Evolutionary conservation across 1,139 yeast genomes (phyloP).

Genomic region (Kodamaea alishanica): DNA sequence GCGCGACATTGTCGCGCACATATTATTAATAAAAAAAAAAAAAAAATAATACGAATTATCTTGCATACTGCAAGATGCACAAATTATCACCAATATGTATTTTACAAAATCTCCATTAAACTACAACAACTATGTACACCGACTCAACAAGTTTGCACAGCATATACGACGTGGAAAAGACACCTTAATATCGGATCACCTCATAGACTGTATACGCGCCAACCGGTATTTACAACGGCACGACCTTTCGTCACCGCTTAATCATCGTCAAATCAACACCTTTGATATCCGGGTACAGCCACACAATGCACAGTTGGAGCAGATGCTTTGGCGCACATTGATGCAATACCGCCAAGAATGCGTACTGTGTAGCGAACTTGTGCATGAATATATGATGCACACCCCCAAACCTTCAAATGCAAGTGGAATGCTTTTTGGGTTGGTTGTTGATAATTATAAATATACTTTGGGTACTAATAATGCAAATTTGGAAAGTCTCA

Average conservation of each 20-base stretch:
- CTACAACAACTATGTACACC: constrained; percentile 22
- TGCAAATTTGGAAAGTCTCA: constrained; percentile 6
- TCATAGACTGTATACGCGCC: constrained; percentile 26
- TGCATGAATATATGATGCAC: constrained; percentile 18
- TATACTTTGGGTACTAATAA: background rate
- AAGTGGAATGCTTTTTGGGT: constrained; percentile 15
- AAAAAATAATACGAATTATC: no score
- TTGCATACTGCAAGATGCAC: background rate
- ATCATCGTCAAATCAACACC: background rate
- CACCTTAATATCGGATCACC: constrained; percentile 5
- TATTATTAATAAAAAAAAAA: no score
- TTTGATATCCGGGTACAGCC: constrained; percentile 6
- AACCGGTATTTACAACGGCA: constrained; percentile 19
- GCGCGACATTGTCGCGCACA: background rate
- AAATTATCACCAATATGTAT: background rate
- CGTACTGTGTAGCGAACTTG: constrained; percentile 1
- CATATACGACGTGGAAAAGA: constrained; percentile 3
- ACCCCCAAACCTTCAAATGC: constrained; percentile 23
- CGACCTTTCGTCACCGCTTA: constrained; percentile 1
- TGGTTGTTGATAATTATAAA: constrained; percentile 4
- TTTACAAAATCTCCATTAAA: constrained; percentile 26
- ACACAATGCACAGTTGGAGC: constrained; percentile 6
- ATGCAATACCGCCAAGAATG: background rate
- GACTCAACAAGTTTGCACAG: constrained; percentile 15
- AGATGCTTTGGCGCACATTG: constrained; percentile 3